Base-by-base conservation (phyloP, 78 protist species). In the Pigoraptor vietnamica region DNA sequence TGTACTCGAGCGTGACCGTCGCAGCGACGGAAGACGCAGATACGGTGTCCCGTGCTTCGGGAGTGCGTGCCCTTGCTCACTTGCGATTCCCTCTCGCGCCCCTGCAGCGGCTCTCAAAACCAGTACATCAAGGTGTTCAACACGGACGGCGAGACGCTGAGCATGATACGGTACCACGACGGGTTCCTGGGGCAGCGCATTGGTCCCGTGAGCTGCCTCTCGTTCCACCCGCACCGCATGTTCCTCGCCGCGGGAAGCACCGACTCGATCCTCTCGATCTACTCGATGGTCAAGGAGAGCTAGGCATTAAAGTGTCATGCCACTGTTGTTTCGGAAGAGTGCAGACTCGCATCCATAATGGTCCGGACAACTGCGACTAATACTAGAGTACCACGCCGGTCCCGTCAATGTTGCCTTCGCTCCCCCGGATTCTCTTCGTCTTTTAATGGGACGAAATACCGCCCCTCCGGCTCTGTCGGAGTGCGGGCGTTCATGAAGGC, bases 171-270 rank as follows among this genome's bases (percentile, higher is more conserved):
- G 29, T 97, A 95, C 91, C 98, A 97, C 94, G 97, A 96, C 2
- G 98, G 98, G 34, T 97, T 97, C 86, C 90, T 97, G 1, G 98
- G 98, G 33, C 97, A 96, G 86, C 90, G 99, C 79, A 96, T 97
- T 81, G 98, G 97, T 39, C 97, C 98, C 10, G 95, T 97, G n/a
- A 92, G 96, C 37, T 89, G 92, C 89, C 92, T 97, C n/a, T 95
- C 94, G 14, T 96, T 97, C 89, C 99, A 98, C 37, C 98, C 99
- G 36, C 89, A 86, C 92, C 87, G 83, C 40, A 90, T 96, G 29
- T 19, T 94, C 23, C 88, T 97, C 36, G 97, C 97, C 29, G 98
- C 98, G 33, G 97, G 97, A 40, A 94, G 96, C 0, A 88, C 94
- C 10, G 98, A 97, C 92, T 92, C 97, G 21, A 91, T 95, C 24